Base-by-base conservation (phyloP, 2,329 filamentous ascomycete genomes). In the Metarhizium brunneum region DNA sequence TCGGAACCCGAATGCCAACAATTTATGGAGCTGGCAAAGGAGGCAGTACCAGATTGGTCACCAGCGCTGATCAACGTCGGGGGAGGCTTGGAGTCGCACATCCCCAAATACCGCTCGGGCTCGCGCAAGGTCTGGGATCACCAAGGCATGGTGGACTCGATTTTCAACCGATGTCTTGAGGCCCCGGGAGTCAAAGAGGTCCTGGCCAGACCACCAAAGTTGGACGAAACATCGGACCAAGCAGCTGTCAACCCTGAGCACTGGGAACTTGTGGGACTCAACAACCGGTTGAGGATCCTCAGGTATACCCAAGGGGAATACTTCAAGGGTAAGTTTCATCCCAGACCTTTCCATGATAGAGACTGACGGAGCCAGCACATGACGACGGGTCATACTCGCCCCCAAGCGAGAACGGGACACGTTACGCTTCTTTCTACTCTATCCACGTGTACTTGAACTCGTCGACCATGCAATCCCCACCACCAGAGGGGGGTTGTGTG, bases 81-180 rank as follows among this genome's bases (percentile, higher is more conserved):
- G 5, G 68, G 68, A 4, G 86, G 87, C 3, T 72, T 67, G 56
- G 84, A 92, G 69, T 69, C 75, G 2, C 67, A 76, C 4, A 61
- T 61, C 1, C 73, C 78, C 1, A 77, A 82, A 8, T 81, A 82
- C 51, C 78, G 89, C 16, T 25, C 25, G 25, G 85, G 88, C 58
- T 86, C 86, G n/a, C 79, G 89, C 3, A 88, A 92, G 60, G 86
- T 94, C 61, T 88, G 84, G 80, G 87, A 94, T 64, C 71, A 79
- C 14, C 73, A 77, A 51, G 79, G 80, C 1, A 61, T 92, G 1
- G 84, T 82, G 0, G 76, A 80, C 29, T 79, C 81, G 25, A 63
- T 94, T 0, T 86, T 86, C 78, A 73, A 71, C 45, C 77, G 89
- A 10, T 79, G 86, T 66, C 50, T 66, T 62, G 59, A 65, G 51